Percentiles rank a stretch among this genome's conserved stretches.
Evolutionary conservation across 2,329 filamentous ascomycete species (phyloP).

Genomic region (Aspergillus proliferans): DNA sequence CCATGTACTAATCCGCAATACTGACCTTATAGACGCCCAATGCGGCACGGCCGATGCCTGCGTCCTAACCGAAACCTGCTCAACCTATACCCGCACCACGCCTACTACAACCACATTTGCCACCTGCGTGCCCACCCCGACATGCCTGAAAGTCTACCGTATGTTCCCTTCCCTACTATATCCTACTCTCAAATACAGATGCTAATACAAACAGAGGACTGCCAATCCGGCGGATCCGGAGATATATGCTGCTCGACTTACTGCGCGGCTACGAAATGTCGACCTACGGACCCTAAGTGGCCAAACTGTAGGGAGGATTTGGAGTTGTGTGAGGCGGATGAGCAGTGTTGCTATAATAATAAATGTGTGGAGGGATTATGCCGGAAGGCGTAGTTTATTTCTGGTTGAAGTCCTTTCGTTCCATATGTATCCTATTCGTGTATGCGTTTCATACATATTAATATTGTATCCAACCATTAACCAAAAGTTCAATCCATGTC

Average conservation of each 20-base stretch:
- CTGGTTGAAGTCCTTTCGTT: too few relatives aligned
- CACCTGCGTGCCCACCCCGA: conserved; percentile 18
- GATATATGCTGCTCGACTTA: conserved; percentile 23
- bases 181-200: too few relatives aligned
- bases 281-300: conserved; percentile 23
- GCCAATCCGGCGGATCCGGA: conserved; percentile 11
- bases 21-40: not conserved
- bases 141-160: conserved; percentile 21
- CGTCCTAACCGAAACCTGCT: conserved; percentile 15
- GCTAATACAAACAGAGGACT: conserved; percentile 7
- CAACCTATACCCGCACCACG: conserved; percentile 15
- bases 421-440: too few relatives aligned
- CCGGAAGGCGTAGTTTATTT: not conserved
- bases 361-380: conserved; percentile 20
- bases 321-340: conserved; percentile 18
- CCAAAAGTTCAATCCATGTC: too few relatives aligned
- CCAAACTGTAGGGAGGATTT: conserved; percentile 21
- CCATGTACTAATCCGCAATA: not conserved
- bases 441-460: too few relatives aligned
- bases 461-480: too few relatives aligned
- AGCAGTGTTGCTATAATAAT: conserved; percentile 25
- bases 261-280: conserved; percentile 24
- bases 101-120: conserved; percentile 14
- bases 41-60: conserved; percentile 16
- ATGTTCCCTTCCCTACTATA: conserved; percentile 1